Percentiles rank a stretch among this genome's conserved stretches.
These are phyloP conservation scores for Colletotrichum sojae DNA, from an alignment of 2,329 filamentous ascomycete species.

Conservation along the genomic window DNA sequence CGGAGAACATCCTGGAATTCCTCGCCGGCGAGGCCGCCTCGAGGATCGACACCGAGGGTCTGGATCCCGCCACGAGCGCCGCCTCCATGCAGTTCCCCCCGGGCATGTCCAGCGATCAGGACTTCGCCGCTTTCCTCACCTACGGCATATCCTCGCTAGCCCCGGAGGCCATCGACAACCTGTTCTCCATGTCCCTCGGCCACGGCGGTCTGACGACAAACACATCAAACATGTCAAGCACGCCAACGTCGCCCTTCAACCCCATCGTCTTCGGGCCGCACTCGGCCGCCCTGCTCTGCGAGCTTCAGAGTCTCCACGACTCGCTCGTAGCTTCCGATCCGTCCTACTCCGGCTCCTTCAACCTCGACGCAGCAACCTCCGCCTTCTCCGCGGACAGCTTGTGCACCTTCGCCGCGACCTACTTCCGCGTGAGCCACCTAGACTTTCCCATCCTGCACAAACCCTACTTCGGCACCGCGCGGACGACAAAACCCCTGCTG, in stretches of 20 bases:
- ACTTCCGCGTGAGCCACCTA: conserved; percentile 46
- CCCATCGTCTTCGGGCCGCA: neutral
- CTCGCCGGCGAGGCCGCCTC: conserved; percentile 39
- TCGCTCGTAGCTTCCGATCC: conserved; percentile 35
- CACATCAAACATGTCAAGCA: neutral
- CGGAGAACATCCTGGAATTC: conserved; percentile 44
- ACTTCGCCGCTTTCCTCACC: conserved; percentile 24
- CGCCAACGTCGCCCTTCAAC: neutral
- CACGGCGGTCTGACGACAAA: neutral
- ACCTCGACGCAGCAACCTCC: conserved; percentile 33
- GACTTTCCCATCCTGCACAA: conserved; percentile 48
- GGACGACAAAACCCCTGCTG: conserved; percentile 38
- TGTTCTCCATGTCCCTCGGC: neutral
- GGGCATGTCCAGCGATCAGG: conserved; percentile 20
- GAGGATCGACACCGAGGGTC: conserved; percentile 32
- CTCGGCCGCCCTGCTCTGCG: conserved; percentile 11
- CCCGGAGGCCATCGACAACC: conserved; percentile 19
- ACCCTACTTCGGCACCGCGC: conserved; percentile 43
- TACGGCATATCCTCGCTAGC: conserved; percentile 9
- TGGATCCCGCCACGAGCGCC: neutral
- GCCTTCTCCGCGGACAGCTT: conserved; percentile 44
- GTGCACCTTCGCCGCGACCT: conserved; percentile 42
- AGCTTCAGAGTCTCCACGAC: conserved; percentile 23
- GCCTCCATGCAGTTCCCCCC: neutral
- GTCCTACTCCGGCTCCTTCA: conserved; percentile 39